These are phyloP conservation scores for Erodium trifolium DNA, from an alignment of 441 rosid species.

Conservation along the genomic window DNA sequence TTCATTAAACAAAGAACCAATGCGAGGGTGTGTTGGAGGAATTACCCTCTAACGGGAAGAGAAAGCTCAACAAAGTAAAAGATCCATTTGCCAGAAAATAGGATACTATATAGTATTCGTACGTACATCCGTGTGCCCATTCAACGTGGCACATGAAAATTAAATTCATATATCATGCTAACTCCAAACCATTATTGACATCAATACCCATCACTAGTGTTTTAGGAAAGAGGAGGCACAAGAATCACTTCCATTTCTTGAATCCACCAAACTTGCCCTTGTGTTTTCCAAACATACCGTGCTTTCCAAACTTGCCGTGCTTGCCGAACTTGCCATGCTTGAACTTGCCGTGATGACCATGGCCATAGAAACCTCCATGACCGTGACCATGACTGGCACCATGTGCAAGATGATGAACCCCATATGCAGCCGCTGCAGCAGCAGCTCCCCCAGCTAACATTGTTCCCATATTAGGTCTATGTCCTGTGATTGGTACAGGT, in stretches of 20 bases:
- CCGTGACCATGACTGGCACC: conserved; percentile 29
- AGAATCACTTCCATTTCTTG: conserved; percentile 61
- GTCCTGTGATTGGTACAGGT: conserved; percentile 24
- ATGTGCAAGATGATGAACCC: conserved; percentile 59
- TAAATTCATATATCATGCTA: neutral
- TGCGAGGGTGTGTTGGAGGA: too few species aligned
- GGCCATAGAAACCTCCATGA: conserved; percentile 30
- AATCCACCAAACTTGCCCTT: conserved; percentile 44
- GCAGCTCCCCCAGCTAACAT: conserved; percentile 64
- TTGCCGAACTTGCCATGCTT: conserved; percentile 74
- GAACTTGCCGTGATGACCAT: conserved; percentile 47
- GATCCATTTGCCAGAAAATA: neutral
- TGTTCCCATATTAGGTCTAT: conserved; percentile 46
- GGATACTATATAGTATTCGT: neutral
- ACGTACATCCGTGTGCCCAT: neutral
- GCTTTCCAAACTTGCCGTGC: conserved; percentile 35
- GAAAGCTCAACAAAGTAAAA: neutral
- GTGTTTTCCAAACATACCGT: conserved; percentile 61
- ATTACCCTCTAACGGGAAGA: neutral
- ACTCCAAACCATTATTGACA: neutral
- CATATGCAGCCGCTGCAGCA: conserved; percentile 58
- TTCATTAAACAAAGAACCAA: too few species aligned
- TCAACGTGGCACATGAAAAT: too few species aligned
- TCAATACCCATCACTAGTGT: neutral
- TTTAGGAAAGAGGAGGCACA: neutral